A percentile compares a stretch with the other conserved stretches of the same genome.
These are phyloP conservation scores for Colletotrichum zoysiae DNA, from an alignment of 2,329 filamentous ascomycete genomes.

Conservation along the genomic window DNA sequence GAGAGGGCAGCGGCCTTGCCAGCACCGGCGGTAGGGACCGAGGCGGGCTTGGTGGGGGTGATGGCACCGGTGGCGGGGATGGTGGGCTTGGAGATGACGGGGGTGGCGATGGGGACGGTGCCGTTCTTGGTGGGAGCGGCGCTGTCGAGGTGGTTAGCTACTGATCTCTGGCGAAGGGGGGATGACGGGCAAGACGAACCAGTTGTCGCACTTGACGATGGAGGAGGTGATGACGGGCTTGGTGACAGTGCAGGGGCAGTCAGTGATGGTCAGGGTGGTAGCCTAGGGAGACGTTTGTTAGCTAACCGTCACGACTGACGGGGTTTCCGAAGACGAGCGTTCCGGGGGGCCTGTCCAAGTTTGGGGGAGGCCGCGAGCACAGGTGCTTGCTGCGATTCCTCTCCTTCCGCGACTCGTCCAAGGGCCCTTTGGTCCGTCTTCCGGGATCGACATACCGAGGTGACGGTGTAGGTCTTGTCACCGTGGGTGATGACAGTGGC, in stretches of 20 bases:
- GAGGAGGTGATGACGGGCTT: slow-evolving; percentile 68
- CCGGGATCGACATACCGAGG: slow-evolving; percentile 46
- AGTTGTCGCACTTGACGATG: slow-evolving; percentile 66
- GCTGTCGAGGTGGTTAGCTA: slow-evolving; percentile 32
- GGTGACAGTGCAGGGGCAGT: slow-evolving; percentile 78
- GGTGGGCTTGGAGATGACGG: slow-evolving; percentile 48
- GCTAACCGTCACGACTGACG: slow-evolving; percentile 47
- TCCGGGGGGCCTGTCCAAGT: not conserved
- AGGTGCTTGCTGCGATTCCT: slow-evolving; percentile 50
- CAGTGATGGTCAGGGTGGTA: slow-evolving; percentile 77
- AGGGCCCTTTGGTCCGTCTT: not conserved
- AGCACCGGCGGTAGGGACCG: slow-evolving; percentile 66
- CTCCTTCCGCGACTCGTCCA: slow-evolving; percentile 37
- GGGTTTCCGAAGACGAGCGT: not conserved
- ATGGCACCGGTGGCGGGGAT: slow-evolving; percentile 48
- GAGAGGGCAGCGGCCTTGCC: slow-evolving; percentile 68
- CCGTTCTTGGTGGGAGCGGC: slow-evolving; percentile 38
- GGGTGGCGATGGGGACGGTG: slow-evolving; percentile 46
- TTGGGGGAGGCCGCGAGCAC: not conserved
- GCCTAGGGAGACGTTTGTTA: slow-evolving; percentile 55
- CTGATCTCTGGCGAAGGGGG: not conserved
- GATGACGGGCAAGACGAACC: slow-evolving; percentile 52
- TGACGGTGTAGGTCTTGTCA: slow-evolving; percentile 77
- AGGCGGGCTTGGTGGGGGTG: slow-evolving; percentile 48
- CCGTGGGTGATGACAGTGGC: slow-evolving; percentile 74